Base-by-base conservation (phyloP, 1,284 basidiomycete genomes). In the Pholiota adiposa region DNA sequence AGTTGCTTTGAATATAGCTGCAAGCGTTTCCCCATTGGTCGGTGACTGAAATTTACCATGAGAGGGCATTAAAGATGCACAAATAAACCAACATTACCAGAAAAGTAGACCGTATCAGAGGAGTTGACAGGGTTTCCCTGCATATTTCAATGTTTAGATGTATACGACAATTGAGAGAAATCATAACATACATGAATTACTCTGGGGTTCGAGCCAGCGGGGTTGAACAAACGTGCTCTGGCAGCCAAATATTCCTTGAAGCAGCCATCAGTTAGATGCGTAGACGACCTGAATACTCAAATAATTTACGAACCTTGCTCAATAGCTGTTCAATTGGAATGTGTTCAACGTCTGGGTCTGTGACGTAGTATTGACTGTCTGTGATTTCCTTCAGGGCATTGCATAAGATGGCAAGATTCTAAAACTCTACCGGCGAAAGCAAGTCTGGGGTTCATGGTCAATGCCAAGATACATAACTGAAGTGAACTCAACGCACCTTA, bases 1-100 rank as follows among this genome's bases (percentile, higher is more conserved):
- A 97, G 73, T 96, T 97, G 66, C 93, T 95, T 73, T 95, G 93
- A 63, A 98, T 98, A 73, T 90, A 97, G 63, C 93, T 96, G 75
- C 94, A 97, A 1, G 94, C 92, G 72, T 98, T 97, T 4, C 96
- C 96, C 83, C 92, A 91, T 69, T 90, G 86, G 71, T 96, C 94
- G 4, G 90, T 83, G 1, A 94, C 91, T 90, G 14, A 60, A 5
- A 43, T 25, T 33, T n/a, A 16, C 27, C 5, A 38, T 29, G 19
- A 53, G 31, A 49, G 51, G 62, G 36, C 36, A 44, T 44, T 21
- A 12, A 7, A 50, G 27, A 43, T 52, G 60, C 23, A 43, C 21
- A 19, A 25, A 31, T 19, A 33, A 51, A 14, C 11, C 23, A 25
- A 51, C 58, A 25, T 40, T 36, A 89, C 90, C 91, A 19, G 92